Base-by-base conservation (phyloP, 345 rosid genomes). In the Zanthoxylum bungeanum region DNA sequence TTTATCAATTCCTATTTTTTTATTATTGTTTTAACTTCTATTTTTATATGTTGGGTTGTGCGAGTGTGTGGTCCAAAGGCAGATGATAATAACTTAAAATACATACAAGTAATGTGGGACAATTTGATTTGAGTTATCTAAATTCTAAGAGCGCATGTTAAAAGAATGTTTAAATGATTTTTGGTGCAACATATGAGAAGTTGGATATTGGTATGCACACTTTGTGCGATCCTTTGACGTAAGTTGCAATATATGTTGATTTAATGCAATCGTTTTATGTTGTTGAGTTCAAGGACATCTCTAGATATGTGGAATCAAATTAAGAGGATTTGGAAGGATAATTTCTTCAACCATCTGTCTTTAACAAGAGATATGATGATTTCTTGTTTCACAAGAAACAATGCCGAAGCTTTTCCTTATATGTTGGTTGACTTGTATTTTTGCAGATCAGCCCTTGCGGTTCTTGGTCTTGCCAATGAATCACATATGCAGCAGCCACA, bases 381-480 rank as follows among this genome's bases (percentile, higher is more conserved):
- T 27, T 33, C 27, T 64, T 47, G n/a, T 33, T 24, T 4, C 9
- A 27, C 39, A 19, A n/a, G n/a, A n/a, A n/a, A n/a, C n/a, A n/a
- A n/a, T n/a, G n/a, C n/a, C n/a, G n/a, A n/a, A n/a, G n/a, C 57
- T 30, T 46, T 24, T 30, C 19, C 49, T 64, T 24, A 19, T 74
- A 34, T 39, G 61, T 31, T 60, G 64, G 40, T 28, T 77, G 22
- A 46, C 27, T 59, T 68, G 66, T 56, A 21, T 55, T 75, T 72
- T 78, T 70, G 78, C 90, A 95, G 99, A 78, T 79, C 91, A 58
- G 88, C 80, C 2, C 87, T 91, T 31, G 87, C 82, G 17, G 84
- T 88, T 72, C 96, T 95, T 68, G 98, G 96, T 72, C 85, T 91
- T 78, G 80, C 80, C 59, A 82, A 64, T 69, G 93, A 85, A 58